Evolutionary conservation across 176 grass and related monocot genomes (phyloP), one percentile per base, ranked within the genome.

Genomic region (Zoysia japonica): DNA sequence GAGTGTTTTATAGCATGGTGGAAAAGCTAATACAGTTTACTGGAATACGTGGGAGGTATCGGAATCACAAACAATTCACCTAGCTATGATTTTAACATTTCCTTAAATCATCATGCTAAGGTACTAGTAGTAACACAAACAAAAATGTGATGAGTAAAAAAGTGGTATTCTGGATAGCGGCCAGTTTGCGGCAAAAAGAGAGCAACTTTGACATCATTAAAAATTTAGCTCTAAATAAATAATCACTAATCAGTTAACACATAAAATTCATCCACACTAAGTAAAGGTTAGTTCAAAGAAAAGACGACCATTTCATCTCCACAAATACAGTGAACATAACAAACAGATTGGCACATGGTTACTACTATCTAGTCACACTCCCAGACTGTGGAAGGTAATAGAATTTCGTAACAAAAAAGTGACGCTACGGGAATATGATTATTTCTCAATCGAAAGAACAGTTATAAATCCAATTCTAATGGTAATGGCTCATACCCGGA

Each of bases 401-500:
- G 3, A 45, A 7, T 47, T 57, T 65, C 8, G 35, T 4, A 2
- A 19, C 2, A 0, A 38, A 19, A 5, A 6, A 16, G 40, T 7
- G 61, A 83, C 4, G 1, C 52, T 8, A 48, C 15, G 0, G 15
- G 1, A 45, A 54, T 10, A 13, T 5, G 14, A 9, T 78, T 47
- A 45, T 16, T 11, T 11, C 15, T 43, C 44, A 2, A 70, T 44
- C 11, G 35, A 63, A 72, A 61, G 16, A 36, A 19, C 11, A 2
- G 62, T 37, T 5, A 15, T 40, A 12, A n/a, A n/a, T 14, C 40
- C 62, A 8, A 56, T 15, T 38, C 3, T 61, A 47, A 28, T 28
- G 28, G 28, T 28, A 28, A 28, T 28, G 28, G 28, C n/a, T 28
- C 47, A 61, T 70, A 99, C 96, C 96, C 95, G 96, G 69, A 99